Conservation (phyloP, 2,329 filamentous ascomycete genomes). For the Colletotrichum melonis region DNA sequence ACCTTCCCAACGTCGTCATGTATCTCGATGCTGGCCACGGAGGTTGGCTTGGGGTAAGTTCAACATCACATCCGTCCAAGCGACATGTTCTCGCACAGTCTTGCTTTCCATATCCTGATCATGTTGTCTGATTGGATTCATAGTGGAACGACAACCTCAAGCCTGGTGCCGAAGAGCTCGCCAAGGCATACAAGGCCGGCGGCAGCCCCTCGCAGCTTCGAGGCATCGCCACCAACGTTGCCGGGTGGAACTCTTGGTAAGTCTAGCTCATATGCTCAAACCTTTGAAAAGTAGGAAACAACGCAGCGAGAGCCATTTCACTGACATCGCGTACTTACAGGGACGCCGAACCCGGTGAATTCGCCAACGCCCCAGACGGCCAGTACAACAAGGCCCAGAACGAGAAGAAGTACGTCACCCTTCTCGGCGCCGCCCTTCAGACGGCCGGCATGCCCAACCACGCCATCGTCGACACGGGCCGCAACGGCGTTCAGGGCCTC, state of each 20-base stretch:
- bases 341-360: slow-evolving; percentile 50
- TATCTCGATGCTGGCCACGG: slow-evolving; percentile 74
- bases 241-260: slow-evolving; percentile 54
- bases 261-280: neutral
- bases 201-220: slow-evolving; percentile 52
- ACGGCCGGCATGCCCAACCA: slow-evolving; percentile 54
- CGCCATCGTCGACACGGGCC: slow-evolving; percentile 55
- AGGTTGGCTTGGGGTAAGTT: slow-evolving; percentile 67
- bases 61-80: neutral
- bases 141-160: slow-evolving; percentile 67
- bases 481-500: slow-evolving; percentile 54
- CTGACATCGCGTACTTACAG: neutral
- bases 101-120: neutral
- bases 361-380: slow-evolving; percentile 53
- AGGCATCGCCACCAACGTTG: slow-evolving; percentile 52
- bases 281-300: neutral
- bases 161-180: slow-evolving; percentile 50
- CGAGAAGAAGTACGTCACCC: slow-evolving; percentile 55
- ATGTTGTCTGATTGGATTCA: neutral
- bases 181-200: slow-evolving; percentile 50
- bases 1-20: slow-evolving; percentile 71
- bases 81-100: neutral
- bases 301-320: neutral
- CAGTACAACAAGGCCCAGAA: slow-evolving; percentile 55
- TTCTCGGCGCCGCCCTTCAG: slow-evolving; percentile 51